Conservation (phyloP, 345 rosid genomes). For the Brassica incana region DNA sequence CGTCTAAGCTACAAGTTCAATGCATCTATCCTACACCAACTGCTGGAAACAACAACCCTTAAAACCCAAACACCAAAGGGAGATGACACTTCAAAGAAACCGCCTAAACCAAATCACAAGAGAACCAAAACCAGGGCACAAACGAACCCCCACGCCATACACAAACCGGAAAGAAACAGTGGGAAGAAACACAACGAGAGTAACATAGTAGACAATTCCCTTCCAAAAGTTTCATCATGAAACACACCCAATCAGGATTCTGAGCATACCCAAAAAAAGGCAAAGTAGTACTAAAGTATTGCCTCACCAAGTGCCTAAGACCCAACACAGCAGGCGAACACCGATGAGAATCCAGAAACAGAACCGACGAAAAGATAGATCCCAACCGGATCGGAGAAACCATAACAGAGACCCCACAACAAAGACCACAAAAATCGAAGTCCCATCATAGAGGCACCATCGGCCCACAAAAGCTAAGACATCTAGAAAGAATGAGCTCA, state of each 20-base stretch:
- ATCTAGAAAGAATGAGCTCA: no score
- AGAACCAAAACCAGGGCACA: neutral
- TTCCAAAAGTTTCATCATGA: neutral
- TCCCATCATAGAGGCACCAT: no score
- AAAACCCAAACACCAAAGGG: neutral
- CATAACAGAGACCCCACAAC: no score
- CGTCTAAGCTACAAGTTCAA: neutral
- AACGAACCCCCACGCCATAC: neutral
- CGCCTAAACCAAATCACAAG: neutral
- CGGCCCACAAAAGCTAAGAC: no score
- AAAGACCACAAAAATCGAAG: no score
- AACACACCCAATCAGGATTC: neutral
- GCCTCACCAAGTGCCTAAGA: no score
- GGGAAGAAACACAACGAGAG: neutral
- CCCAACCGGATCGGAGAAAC: no score
- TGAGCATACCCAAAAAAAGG: no score
- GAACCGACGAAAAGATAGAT: no score
- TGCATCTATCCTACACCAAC: neutral
- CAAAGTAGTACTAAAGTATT: no score
- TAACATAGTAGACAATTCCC: neutral
- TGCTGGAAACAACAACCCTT: neutral
- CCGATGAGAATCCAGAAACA: no score
- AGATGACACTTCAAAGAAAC: neutral
- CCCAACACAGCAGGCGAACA: no score
- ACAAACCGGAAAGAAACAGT: neutral